Evolutionary conservation across 2,329 filamentous ascomycete genomes (phyloP).

Genomic region (Didymella glomerata): DNA sequence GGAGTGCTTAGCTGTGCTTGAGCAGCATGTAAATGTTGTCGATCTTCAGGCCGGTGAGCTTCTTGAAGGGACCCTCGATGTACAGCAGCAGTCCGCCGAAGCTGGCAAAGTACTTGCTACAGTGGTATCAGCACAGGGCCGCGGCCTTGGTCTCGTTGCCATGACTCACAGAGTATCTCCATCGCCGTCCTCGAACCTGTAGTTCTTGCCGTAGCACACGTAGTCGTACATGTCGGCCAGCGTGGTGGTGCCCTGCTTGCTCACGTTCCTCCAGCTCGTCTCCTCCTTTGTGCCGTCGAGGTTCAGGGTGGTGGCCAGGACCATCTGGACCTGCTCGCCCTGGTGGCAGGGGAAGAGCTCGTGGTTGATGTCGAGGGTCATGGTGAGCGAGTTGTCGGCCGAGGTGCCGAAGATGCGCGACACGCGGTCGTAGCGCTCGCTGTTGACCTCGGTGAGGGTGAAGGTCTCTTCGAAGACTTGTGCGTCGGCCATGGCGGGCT

Average conservation of each 20-base stretch:
- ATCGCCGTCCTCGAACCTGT: conserved; percentile 85
- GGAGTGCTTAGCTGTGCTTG: conserved; percentile 73
- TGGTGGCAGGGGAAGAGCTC: conserved; percentile 83
- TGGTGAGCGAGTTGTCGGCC: conserved; percentile 76
- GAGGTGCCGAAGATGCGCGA: conserved; percentile 83
- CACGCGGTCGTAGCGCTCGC: conserved; percentile 93
- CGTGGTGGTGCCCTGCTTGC: conserved; percentile 61
- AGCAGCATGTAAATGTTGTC: conserved; percentile 93
- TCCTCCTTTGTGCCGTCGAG: conserved; percentile 76
- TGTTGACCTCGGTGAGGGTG: conserved; percentile 79
- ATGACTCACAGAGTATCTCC: conserved; percentile 88
- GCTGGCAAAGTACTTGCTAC: conserved; percentile 89
- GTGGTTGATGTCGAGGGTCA: conserved; percentile 91
- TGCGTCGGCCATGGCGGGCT: conserved; percentile 74
- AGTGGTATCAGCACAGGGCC: conserved; percentile 36
- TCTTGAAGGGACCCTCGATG: conserved; percentile 93
- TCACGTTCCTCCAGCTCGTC: conserved; percentile 70
- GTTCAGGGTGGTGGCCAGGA: conserved; percentile 83
- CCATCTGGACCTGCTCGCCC: conserved; percentile 80
- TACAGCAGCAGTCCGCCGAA: conserved; percentile 92
- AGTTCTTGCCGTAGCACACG: conserved; percentile 87
- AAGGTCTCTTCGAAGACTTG: conserved; percentile 95
- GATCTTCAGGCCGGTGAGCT: conserved; percentile 88
- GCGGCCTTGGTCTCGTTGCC: too few species aligned
- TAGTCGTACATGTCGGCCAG: conserved; percentile 85